Conservation (phyloP, 495 filamentous ascomycete species). For the Tirmania nivea region DNA sequence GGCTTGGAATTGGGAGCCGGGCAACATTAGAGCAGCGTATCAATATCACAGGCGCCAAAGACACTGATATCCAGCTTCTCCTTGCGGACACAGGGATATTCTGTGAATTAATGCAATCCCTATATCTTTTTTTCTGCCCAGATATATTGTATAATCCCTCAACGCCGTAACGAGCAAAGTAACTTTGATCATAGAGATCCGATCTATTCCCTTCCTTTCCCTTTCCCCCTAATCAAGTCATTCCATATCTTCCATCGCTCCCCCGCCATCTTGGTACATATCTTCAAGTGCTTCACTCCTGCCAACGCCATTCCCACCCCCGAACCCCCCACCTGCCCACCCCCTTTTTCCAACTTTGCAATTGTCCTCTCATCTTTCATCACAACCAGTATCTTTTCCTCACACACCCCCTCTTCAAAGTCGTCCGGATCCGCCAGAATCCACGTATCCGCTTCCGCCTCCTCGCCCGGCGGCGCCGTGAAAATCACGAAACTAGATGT, state of each 20-base stretch:
- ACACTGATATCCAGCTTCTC: no score
- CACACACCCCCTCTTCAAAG: constrained; percentile 63
- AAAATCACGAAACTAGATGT: constrained; percentile 56
- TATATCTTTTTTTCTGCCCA: no score
- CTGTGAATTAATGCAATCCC: no score
- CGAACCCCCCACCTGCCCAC: constrained; percentile 11
- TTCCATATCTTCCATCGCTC: neutral
- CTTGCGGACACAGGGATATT: no score
- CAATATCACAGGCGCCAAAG: no score
- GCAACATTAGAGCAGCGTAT: no score
- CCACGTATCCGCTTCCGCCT: constrained; percentile 25
- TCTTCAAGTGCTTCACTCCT: neutral
- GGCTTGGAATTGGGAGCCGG: no score
- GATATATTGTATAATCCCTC: no score
- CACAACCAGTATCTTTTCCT: constrained; percentile 39
- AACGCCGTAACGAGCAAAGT: no score
- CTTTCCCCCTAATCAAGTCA: neutral
- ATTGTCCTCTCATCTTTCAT: constrained; percentile 12
- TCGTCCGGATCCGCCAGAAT: constrained; percentile 72
- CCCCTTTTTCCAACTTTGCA: constrained; percentile 18
- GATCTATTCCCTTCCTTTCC: neutral
- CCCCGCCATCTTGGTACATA: neutral
- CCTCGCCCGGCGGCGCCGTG: constrained; percentile 35
- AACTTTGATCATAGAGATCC: neutral
- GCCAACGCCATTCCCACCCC: constrained; percentile 6